These are phyloP conservation scores for Penicillium mononematosum DNA, from an alignment of 495 filamentous ascomycete genomes.

Conservation along the genomic window DNA sequence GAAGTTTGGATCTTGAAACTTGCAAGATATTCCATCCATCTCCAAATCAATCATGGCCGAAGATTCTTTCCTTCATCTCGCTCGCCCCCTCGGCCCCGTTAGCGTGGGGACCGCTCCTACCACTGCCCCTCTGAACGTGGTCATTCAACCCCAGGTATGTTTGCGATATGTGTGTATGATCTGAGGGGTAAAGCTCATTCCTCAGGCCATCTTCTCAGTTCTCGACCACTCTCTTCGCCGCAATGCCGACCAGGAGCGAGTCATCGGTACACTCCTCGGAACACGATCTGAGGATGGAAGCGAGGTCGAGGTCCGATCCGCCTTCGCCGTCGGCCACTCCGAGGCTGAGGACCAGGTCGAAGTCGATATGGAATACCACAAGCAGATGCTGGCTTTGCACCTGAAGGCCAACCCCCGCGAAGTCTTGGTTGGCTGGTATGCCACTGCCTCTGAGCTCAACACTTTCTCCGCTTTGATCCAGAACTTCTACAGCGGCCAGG, in stretches of 20 bases:
- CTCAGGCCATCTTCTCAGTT: constrained; percentile 94
- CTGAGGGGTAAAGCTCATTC: constrained; percentile 8
- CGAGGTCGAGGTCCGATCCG: constrained; percentile 91
- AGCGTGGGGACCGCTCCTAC: constrained; percentile 73
- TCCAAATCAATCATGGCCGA: constrained; percentile 68
- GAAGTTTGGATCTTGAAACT: constrained; percentile 21
- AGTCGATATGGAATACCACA: constrained; percentile 99
- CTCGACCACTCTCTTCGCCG: constrained; percentile 93
- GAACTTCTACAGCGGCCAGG: constrained; percentile 97
- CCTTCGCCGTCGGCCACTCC: constrained; percentile 96
- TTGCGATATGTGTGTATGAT: constrained; percentile 12
- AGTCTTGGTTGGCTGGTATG: constrained; percentile 96
- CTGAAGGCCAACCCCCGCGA: constrained; percentile 92
- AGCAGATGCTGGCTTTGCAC: constrained; percentile 94
- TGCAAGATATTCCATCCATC: constrained; percentile 13
- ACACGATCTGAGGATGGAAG: constrained; percentile 91
- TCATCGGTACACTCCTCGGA: constrained; percentile 93
- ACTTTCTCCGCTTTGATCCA: constrained; percentile 97
- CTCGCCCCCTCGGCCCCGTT: constrained; percentile 82
- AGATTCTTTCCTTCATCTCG: constrained; percentile 89
- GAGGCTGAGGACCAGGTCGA: constrained; percentile 98
- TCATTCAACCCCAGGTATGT: constrained; percentile 91
- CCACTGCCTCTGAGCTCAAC: constrained; percentile 91
- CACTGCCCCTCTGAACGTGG: constrained; percentile 85
- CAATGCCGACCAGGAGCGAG: constrained; percentile 84